Base-by-base conservation (phyloP, 768 basidiomycete species). In the Udeniomyces megalosporus region DNA sequence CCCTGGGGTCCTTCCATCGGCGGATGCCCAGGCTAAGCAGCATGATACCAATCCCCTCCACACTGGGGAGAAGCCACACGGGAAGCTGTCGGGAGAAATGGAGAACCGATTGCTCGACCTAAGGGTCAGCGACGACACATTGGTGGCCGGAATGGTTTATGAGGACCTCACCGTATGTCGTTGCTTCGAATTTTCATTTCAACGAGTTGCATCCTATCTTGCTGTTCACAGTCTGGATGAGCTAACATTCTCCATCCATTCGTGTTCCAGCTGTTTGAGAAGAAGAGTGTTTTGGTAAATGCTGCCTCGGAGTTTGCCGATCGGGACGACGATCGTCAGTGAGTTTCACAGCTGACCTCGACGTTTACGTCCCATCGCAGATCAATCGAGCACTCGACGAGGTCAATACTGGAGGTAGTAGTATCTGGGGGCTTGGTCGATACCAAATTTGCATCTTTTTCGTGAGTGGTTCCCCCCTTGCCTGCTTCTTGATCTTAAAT, bases 371-470 rank as follows among this genome's bases (percentile, higher is more conserved):
- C 50, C 50, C 50, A 52, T 52, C 42, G 20, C 26, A 60, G 59
- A 60, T 60, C 59, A 60, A 60, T 29, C 35, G 50, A 12, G 59
- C 49, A 28, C 26, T 60, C 3, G 59, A 60, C 50, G 29, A 29
- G 34, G 47, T 31, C 38, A 58, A 65, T 63, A 66, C 62, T 14
- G 54, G 48, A 22, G 12, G 45, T 17, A 8, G 10, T 0, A 58
- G 52, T 1, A 52, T 53, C 52, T 63, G 52, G 55, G 60, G 71
- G 1, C 69, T 74, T 54, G 74, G 74, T 0, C 61, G 68, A 22
- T 75, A 74, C 58, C 73, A 72, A 65, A 67, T 64, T 68, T 72
- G 69, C 61, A 70, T 74, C 63, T 75, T 71, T 64, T 66, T 71
- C 45, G 68, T 75, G n/a, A 71, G 70, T 58, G 74, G 60, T 42